Base-by-base conservation (phyloP, 306 rosid species). In the Quercus wislizeni region DNA sequence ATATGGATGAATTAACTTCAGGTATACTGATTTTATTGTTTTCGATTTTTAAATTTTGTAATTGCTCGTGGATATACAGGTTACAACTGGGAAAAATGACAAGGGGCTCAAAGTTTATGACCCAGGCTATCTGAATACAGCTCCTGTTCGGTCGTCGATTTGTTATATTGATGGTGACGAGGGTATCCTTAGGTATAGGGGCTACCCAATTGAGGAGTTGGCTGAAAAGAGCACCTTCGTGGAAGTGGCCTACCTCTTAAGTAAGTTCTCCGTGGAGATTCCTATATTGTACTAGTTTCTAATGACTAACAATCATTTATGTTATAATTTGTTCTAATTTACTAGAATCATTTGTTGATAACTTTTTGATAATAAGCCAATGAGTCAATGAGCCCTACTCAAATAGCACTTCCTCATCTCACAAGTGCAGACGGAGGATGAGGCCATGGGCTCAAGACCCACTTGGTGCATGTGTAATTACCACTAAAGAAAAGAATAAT, bases 151-250 rank as follows among this genome's bases (percentile, higher is more conserved):
- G 31, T 93, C 98, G 2, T 84, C 91, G 35, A 91, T 93, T 80
- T 89, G 92, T 64, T 93, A 91, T 76, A 93, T 93, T 41, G 97
- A 93, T 82, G 98, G 98, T 5, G 98, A 93, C 64, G 97, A 86
- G 85, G 98, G 98, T 55, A 88, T 93, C 81, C 98, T 93, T 41
- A 85, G 98, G 83, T 93, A 93, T 74, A 86, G 98, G 74, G 98
- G 98, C 30, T 93, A 87, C 77, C 98, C 97, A 1, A 93, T 93
- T 82, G 98, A 93, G 90, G 97, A 93, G 46, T 82, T 93, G 93
- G 97, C 97, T 5, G 94, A 88, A 86, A 87, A 82, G 71, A 90
- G 98, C 76, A 93, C 93, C 74, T 94, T 35, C 76, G 54, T 83
- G 82, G 98, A 94, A 86, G 94, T 91, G 68, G 88, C 97, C 54